Evolutionary conservation across 805 yeast species (phyloP).

Genomic region (Isabelozyma pseudorhagii): DNA sequence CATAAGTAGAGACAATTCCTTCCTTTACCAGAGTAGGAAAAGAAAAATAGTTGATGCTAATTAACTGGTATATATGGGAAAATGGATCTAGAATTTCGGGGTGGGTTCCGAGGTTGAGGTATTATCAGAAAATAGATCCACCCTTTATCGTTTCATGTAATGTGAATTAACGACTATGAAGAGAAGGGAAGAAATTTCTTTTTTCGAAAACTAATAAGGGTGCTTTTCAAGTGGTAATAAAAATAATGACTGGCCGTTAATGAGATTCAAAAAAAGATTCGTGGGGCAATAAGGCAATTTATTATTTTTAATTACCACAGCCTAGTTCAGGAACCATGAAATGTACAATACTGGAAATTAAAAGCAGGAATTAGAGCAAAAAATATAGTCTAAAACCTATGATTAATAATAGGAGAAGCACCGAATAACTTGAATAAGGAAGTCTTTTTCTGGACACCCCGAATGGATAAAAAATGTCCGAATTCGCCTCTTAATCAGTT

Average conservation of each 20-base stretch:
- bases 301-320: not conserved
- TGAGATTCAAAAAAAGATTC: no score
- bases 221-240: not conserved
- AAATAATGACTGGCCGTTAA: not conserved
- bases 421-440: not conserved
- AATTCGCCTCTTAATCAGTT: not conserved
- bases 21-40: not conserved
- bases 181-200: no score
- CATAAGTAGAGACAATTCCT: not conserved
- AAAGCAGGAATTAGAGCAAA: not conserved
- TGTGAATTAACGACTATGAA: no score
- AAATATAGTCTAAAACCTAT: not conserved
- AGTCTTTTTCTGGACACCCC: no score
- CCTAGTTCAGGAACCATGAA: not conserved
- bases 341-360: not conserved
- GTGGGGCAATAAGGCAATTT: not conserved
- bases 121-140: not conserved
- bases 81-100: not conserved
- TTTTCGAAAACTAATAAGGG: not conserved
- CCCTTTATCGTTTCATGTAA: not conserved
- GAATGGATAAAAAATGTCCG: not conserved
- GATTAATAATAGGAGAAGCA: not conserved
- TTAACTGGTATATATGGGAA: not conserved
- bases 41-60: not conserved
- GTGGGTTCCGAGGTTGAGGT: not conserved